These are phyloP conservation scores for Candida ipomoeae DNA, from an alignment of 805 yeast genomes.

Conservation along the genomic window DNA sequence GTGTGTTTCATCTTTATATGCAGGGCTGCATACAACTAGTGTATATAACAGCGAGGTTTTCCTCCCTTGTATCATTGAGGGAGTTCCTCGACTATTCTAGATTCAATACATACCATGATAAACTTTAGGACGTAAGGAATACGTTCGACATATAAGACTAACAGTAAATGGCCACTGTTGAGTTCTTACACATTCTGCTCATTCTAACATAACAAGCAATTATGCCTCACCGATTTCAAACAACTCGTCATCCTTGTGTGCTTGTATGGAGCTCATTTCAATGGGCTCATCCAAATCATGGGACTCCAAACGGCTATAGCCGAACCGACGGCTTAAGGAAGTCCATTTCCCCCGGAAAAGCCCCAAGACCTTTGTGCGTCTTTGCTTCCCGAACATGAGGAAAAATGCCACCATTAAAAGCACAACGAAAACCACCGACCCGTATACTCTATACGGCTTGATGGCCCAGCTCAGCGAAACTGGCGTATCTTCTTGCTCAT, in stretches of 20 bases:
- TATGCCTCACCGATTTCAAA: constrained; percentile 1
- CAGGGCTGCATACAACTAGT: too few relatives aligned
- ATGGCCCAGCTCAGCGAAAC: constrained; percentile 37
- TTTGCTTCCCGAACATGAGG: constrained; percentile 32
- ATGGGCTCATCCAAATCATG: constrained; percentile 1
- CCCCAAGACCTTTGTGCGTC: constrained; percentile 12
- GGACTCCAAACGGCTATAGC: constrained; percentile 1
- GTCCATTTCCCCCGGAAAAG: neutral
- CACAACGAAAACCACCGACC: constrained; percentile 27
- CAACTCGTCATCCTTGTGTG: neutral
- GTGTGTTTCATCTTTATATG: too few relatives aligned
- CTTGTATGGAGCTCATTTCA: constrained; percentile 8
- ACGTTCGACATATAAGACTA: too few relatives aligned
- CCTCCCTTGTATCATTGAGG: too few relatives aligned
- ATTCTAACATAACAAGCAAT: too few relatives aligned
- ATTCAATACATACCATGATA: too few relatives aligned
- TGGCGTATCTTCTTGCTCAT: constrained; percentile 23
- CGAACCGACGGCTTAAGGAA: neutral
- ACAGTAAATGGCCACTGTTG: too few relatives aligned
- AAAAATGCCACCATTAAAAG: constrained; percentile 24
- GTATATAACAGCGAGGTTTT: too few relatives aligned
- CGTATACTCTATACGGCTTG: constrained; percentile 42
- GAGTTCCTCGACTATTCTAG: too few relatives aligned
- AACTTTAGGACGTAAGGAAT: too few relatives aligned
- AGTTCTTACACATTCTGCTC: too few relatives aligned